Conservation (phyloP, 371 early-diverging fungal genomes). For the Fennellomyces sp. region DNA sequence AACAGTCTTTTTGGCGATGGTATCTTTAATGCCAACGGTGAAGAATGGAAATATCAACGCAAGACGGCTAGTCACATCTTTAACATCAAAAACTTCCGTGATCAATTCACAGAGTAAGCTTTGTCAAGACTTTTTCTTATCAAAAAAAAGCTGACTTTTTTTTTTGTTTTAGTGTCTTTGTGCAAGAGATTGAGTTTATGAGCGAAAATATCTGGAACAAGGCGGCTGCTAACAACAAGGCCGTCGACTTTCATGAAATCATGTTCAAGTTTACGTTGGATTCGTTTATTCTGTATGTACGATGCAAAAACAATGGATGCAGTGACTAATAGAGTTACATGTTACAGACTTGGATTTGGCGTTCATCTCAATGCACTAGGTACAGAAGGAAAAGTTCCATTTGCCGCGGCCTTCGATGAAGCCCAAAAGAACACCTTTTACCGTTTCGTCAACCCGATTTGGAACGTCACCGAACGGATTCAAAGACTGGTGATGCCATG, state of each 20-base stretch:
- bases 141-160: too few species aligned
- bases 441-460: constrained; percentile 49
- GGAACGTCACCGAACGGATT: constrained; percentile 28
- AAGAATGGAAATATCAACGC: constrained; percentile 47
- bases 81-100: constrained; percentile 57
- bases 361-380: constrained; percentile 37
- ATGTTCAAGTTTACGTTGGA: constrained; percentile 54
- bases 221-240: constrained; percentile 26
- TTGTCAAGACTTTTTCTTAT: too few species aligned
- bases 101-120: constrained; percentile 48
- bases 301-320: too few species aligned
- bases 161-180: constrained; percentile 40
- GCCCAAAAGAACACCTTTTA: constrained; percentile 40
- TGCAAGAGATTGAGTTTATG: constrained; percentile 39
- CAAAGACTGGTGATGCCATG: constrained; percentile 14
- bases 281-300: constrained; percentile 56
- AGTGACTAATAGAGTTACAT: too few species aligned
- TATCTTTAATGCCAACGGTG: constrained; percentile 49
- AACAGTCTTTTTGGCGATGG: constrained; percentile 36
- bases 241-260: constrained; percentile 41
- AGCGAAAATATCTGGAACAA: constrained; percentile 27
- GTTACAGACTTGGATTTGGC: constrained; percentile 51
- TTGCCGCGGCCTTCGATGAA: constrained; percentile 62
- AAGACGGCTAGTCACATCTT: constrained; percentile 57
- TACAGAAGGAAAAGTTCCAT: constrained; percentile 36